Conservation (phyloP, 2,329 filamentous ascomycete species). For the Fusarium buharicum region DNA sequence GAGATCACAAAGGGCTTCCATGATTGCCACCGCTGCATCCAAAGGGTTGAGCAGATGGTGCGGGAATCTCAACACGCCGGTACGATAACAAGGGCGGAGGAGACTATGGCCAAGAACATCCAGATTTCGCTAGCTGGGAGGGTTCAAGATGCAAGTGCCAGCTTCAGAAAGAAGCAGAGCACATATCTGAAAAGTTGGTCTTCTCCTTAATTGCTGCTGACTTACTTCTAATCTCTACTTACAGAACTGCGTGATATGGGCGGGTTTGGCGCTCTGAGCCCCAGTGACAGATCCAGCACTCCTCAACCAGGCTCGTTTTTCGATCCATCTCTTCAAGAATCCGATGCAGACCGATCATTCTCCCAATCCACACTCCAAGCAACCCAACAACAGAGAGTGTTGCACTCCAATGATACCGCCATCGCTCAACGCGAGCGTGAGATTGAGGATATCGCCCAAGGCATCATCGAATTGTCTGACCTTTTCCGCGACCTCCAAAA, state of each 20-base stretch:
- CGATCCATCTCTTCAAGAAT: constrained; percentile 90
- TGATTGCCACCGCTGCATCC: constrained; percentile 87
- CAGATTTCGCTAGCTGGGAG: constrained; percentile 89
- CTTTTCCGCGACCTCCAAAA: constrained; percentile 95
- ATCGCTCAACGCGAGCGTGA: constrained; percentile 95
- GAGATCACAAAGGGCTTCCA: constrained; percentile 91
- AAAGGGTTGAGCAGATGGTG: constrained; percentile 88
- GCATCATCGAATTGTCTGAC: constrained; percentile 96
- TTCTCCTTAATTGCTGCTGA: not conserved
- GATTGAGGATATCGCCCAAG: constrained; percentile 97
- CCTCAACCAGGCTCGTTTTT: constrained; percentile 68
- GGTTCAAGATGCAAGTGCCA: constrained; percentile 90
- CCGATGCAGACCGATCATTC: constrained; percentile 90
- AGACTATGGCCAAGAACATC: constrained; percentile 95
- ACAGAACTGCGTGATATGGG: constrained; percentile 79
- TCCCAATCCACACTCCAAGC: constrained; percentile 90
- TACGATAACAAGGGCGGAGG: constrained; percentile 81
- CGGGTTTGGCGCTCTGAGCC: constrained; percentile 63
- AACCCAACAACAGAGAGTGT: constrained; percentile 72
- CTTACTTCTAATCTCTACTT: constrained; percentile 8
- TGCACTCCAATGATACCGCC: constrained; percentile 80
- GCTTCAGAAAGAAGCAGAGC: constrained; percentile 97
- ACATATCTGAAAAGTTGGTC: constrained; percentile 87
- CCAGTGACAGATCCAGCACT: constrained; percentile 63
- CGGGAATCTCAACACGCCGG: constrained; percentile 79